Evolutionary conservation across 768 basidiomycete genomes (phyloP), one percentile per base, ranked within the genome.

Genomic region (Termitomyces sp.): DNA sequence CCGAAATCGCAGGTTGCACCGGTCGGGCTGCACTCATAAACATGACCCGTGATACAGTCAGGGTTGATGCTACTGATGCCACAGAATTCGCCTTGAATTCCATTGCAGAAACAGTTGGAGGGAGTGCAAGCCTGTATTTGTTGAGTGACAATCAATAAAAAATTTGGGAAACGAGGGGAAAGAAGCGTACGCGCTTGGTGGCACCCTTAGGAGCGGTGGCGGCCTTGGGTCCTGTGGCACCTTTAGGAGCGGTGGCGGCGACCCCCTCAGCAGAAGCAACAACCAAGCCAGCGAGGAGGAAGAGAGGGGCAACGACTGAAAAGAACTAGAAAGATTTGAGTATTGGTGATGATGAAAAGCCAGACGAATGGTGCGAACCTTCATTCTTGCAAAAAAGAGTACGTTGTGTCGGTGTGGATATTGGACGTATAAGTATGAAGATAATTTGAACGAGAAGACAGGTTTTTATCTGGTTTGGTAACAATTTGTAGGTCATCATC

Each of bases 1-100:
- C 60, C 60, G n/a, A 53, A 61, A 16, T 61, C 60, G 38, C 60
- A 61, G 15, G 54, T 52, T 7, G 31, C 45, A 23, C 60, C 59
- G 47, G 29, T 46, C 12, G 27, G 23, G 45, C 49, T 57, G 52
- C 63, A 64, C 48, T 62, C 46, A 39, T 60, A 64, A 15, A 59
- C 63, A 18, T 64, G 54, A 6, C 55, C 61, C 50, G 54, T 56
- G 36, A 46, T 27, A 45, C 63, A 64, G 38, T 53, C 22, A 20
- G 61, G 57, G 53, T 58, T 60, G 53, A 63, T 56, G 5, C 25
- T 52, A 33, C 55, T 44, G 27, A 54, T 56, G 25, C 61, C 63
- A 15, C 63, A 64, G 49, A 62, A 62, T 22, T 49, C 31, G 5
- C 63, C 63, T 31, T 44, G 43, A n/a, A 58, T 27, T 18, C 25